These are phyloP conservation scores for Whalleya microplaca DNA, from an alignment of 2,329 filamentous ascomycete species.

Conservation along the genomic window DNA sequence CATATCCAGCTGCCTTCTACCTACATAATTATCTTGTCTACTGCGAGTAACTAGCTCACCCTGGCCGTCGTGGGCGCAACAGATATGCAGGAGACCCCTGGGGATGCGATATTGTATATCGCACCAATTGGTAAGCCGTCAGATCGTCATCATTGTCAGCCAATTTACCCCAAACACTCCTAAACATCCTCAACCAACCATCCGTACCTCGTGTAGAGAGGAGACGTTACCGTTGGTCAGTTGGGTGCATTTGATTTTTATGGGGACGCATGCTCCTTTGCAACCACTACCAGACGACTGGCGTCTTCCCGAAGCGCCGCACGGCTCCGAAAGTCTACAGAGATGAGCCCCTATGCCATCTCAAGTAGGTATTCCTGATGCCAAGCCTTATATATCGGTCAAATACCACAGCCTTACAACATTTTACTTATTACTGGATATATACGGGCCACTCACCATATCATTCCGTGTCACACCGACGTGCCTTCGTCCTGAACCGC, in stretches of 20 bases:
- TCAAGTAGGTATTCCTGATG: constrained; percentile 5
- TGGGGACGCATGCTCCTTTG: constrained; percentile 34
- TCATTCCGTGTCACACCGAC: constrained; percentile 22
- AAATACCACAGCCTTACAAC: constrained; percentile 19
- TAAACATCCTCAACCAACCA: constrained; percentile 47
- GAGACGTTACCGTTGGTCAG: constrained; percentile 50
- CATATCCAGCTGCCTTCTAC: neutral
- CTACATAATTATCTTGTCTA: constrained; percentile 4
- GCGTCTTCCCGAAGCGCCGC: constrained; percentile 26
- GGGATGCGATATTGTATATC: constrained; percentile 52
- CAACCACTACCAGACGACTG: constrained; percentile 33
- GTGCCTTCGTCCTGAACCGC: constrained; percentile 5
- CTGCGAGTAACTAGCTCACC: constrained; percentile 19
- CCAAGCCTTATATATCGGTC: constrained; percentile 22
- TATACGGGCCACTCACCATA: constrained; percentile 15
- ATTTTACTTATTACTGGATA: constrained; percentile 8
- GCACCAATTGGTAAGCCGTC: constrained; percentile 59
- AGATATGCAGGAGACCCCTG: constrained; percentile 49
- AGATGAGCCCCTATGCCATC: constrained; percentile 1
- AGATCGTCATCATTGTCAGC: constrained; percentile 27
- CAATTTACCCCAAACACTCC: constrained; percentile 19
- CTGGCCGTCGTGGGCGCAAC: constrained; percentile 44
- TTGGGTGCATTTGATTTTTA: constrained; percentile 35
- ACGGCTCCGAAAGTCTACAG: constrained; percentile 17
- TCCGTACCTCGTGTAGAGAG: constrained; percentile 52